Evolutionary conservation across 495 filamentous ascomycete genomes (phyloP).

Genomic region (Opeltia flavorubescens): DNA sequence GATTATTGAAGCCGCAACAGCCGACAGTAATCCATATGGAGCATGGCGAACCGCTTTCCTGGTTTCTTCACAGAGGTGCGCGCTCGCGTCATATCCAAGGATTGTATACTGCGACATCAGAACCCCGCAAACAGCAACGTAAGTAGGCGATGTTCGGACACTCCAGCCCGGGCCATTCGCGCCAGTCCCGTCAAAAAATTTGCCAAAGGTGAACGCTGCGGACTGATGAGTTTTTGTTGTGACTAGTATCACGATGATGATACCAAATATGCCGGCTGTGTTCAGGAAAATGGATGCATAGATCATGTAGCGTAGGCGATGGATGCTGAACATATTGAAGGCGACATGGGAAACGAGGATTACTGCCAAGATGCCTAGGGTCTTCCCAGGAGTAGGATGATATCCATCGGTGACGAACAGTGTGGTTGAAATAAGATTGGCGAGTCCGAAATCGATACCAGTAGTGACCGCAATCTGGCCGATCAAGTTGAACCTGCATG

Average conservation of each 20-base stretch:
- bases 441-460: slow-evolving; percentile 47
- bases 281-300: slow-evolving; percentile 47
- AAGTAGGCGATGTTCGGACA: slow-evolving; percentile 34
- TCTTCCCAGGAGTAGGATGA: slow-evolving; percentile 33
- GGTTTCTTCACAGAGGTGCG: slow-evolving; percentile 46
- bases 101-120: slow-evolving; percentile 41
- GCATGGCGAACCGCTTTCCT: slow-evolving; percentile 40
- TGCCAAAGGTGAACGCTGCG: slow-evolving; percentile 43
- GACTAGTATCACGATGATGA: slow-evolving; percentile 44
- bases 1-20: slow-evolving; percentile 37
- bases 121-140: slow-evolving; percentile 38
- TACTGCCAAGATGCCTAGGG: slow-evolving; percentile 47
- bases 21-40: slow-evolving; percentile 41
- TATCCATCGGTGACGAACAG: slow-evolving; percentile 40
- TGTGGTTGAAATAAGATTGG: slow-evolving; percentile 42
- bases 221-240: slow-evolving; percentile 43
- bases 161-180: slow-evolving; percentile 32
- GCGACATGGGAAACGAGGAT: slow-evolving; percentile 40
- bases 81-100: slow-evolving; percentile 41
- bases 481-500: slow-evolving; percentile 34
- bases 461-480: slow-evolving; percentile 52
- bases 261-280: slow-evolving; percentile 36
- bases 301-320: slow-evolving; percentile 41
- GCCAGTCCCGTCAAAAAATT: slow-evolving; percentile 37
- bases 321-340: slow-evolving; percentile 46